phyloP scores from a whole-genome alignment of 2,329 filamentous ascomycete species.

The Dryadomyces sulphureus region DNA sequence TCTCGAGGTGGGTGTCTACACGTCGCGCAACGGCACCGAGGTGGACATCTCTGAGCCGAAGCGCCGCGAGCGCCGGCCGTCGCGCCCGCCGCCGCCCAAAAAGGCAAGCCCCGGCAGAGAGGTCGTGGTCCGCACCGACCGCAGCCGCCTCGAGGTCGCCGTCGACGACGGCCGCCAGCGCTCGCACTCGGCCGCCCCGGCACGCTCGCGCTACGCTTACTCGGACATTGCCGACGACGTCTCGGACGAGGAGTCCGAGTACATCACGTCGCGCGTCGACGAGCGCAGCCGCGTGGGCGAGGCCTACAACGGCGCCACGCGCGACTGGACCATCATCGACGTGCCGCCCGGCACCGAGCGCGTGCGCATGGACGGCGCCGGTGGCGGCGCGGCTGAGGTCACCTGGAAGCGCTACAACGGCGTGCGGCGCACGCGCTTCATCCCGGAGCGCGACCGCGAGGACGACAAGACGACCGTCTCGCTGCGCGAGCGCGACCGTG shows the following conservation, averaged over 20 bases:
- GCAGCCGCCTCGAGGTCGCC: constrained; percentile 29
- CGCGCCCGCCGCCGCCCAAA: constrained; percentile 22
- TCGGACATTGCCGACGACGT: neutral
- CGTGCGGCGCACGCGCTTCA: constrained; percentile 58
- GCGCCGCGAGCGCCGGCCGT: constrained; percentile 25
- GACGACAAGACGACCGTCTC: constrained; percentile 7
- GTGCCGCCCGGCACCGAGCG: constrained; percentile 71
- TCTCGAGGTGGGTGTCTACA: constrained; percentile 47
- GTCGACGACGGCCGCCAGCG: constrained; percentile 20
- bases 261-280: constrained; percentile 41
- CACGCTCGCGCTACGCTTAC: neutral
- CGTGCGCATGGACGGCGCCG: constrained; percentile 67
- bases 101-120: constrained; percentile 30
- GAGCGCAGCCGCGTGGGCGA: constrained; percentile 55
- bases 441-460: constrained; percentile 35
- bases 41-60: constrained; percentile 36
- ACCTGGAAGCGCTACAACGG: constrained; percentile 71
- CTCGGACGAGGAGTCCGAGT: constrained; percentile 42
- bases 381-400: constrained; percentile 61
- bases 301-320: constrained; percentile 57
- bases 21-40: constrained; percentile 38
- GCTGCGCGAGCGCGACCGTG: constrained; percentile 10
- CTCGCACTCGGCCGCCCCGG: constrained; percentile 19
- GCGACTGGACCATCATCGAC: constrained; percentile 70
- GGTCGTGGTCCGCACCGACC: constrained; percentile 45